Evolutionary conservation across 495 filamentous ascomycete genomes (phyloP).

Genomic region (Penicillium cataractarum): DNA sequence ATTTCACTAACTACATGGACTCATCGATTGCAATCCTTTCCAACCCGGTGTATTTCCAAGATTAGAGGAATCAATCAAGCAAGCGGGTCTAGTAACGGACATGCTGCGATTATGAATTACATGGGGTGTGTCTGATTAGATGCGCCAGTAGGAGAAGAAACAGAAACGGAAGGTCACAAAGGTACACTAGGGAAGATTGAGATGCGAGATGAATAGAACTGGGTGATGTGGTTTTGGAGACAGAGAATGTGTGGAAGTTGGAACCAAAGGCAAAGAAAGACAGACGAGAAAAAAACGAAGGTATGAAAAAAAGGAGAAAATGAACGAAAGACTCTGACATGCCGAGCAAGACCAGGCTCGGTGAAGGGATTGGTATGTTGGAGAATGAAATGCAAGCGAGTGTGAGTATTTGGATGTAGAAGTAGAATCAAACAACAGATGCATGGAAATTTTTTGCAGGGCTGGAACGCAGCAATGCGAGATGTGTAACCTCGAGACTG

Average conservation of each 20-base stretch:
- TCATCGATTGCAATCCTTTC: not conserved
- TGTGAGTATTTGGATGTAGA: slow-evolving; percentile 6
- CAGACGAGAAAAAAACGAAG: not conserved
- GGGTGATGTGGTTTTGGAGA: not conserved
- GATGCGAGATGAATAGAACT: not conserved
- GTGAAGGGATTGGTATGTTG: not conserved
- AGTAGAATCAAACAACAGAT: slow-evolving; percentile 4
- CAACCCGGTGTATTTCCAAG: not conserved
- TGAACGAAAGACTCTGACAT: not conserved
- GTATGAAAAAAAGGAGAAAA: not conserved
- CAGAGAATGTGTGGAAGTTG: not conserved
- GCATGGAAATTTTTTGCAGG: slow-evolving; percentile 22
- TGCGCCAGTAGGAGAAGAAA: not conserved
- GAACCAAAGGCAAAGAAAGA: not conserved
- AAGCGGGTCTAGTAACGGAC: slow-evolving; percentile 3
- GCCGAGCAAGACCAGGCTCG: slow-evolving; percentile 1
- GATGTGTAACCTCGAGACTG: not conserved
- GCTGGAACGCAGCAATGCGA: slow-evolving; percentile 30
- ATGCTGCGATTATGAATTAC: slow-evolving; percentile 6
- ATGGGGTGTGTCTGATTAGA: not conserved
- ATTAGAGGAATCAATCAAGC: not conserved
- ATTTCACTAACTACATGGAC: slow-evolving; percentile 6
- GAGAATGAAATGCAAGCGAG: slow-evolving; percentile 15
- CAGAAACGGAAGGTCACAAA: not conserved
- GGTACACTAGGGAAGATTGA: not conserved